phyloP scores from a whole-genome alignment of 768 basidiomycete species.

The Suillus ampliporus region DNA sequence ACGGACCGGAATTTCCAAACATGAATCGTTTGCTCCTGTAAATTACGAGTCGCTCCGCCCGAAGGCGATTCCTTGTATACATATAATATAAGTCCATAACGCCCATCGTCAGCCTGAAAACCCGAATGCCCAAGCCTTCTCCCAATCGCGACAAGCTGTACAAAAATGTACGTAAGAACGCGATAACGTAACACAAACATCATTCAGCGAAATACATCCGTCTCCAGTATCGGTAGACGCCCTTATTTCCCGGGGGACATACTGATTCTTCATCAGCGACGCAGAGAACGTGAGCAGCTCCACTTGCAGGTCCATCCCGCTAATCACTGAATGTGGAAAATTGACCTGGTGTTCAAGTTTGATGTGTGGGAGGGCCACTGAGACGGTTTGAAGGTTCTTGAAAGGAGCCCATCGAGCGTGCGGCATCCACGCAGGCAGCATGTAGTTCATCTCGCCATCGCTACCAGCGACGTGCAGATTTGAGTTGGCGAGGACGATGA shows the following conservation, averaged over 20 bases:
- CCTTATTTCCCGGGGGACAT: no score
- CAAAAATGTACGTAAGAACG: background rate
- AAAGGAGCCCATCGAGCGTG: conserved; percentile 39
- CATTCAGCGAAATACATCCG: background rate
- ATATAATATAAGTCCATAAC: no score
- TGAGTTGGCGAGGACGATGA: conserved; percentile 33
- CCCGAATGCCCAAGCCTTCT: background rate
- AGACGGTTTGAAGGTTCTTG: conserved; percentile 27
- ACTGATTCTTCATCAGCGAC: background rate
- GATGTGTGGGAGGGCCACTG: background rate
- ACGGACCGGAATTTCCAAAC: no score
- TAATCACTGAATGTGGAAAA: no score
- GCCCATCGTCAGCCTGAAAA: no score
- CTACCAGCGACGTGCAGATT: conserved; percentile 10
- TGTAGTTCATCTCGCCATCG: no score
- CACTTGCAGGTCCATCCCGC: background rate
- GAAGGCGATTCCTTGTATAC: background rate
- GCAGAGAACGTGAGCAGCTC: background rate
- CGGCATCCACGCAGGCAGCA: background rate
- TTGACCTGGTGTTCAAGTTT: no score
- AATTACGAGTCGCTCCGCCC: background rate
- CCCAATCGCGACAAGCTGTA: background rate
- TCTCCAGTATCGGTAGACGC: background rate
- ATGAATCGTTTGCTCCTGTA: background rate
- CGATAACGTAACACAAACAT: background rate